phyloP scores from a whole-genome alignment of 2,329 filamentous ascomycete genomes.

The Aspergillus ustus region DNA sequence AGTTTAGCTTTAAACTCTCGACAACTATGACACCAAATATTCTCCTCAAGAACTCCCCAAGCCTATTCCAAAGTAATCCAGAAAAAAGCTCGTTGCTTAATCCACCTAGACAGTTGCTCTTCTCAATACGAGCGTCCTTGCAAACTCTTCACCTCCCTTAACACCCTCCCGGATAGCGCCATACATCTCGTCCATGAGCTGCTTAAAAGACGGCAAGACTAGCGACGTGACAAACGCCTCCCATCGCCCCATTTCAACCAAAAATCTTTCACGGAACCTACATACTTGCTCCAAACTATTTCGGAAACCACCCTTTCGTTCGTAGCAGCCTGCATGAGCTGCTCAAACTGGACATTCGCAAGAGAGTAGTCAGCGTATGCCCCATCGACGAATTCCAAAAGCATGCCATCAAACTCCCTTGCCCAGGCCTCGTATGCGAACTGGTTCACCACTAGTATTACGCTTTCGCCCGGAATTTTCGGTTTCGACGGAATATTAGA shows the following conservation, averaged over 20 bases:
- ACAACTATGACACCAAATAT: too few relatives aligned
- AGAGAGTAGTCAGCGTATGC: neutral
- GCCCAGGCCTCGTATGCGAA: constrained; percentile 25
- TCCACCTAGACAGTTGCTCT: neutral
- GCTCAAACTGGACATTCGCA: constrained; percentile 5
- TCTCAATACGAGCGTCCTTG: constrained; percentile 3
- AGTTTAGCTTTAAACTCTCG: too few relatives aligned
- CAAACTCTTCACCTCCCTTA: constrained; percentile 28
- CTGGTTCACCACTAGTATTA: constrained; percentile 12
- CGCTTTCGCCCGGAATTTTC: neutral
- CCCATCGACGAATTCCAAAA: constrained; percentile 16
- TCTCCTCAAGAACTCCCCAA: too few relatives aligned
- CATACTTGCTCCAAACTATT: constrained; percentile 22
- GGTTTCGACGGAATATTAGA: neutral
- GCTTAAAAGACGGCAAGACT: constrained; percentile 32
- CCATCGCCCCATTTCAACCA: constrained; percentile 34
- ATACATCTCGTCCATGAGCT: constrained; percentile 31
- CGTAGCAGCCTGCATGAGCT: constrained; percentile 19
- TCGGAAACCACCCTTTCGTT: constrained; percentile 15
- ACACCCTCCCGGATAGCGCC: constrained; percentile 31
- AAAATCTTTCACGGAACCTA: constrained; percentile 29
- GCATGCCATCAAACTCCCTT: constrained; percentile 1
- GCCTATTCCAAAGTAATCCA: neutral
- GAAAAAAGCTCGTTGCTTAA: neutral
- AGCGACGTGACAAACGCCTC: constrained; percentile 28